These are phyloP conservation scores for Amanita muscaria DNA, from an alignment of 768 basidiomycete species.

Conservation along the genomic window DNA sequence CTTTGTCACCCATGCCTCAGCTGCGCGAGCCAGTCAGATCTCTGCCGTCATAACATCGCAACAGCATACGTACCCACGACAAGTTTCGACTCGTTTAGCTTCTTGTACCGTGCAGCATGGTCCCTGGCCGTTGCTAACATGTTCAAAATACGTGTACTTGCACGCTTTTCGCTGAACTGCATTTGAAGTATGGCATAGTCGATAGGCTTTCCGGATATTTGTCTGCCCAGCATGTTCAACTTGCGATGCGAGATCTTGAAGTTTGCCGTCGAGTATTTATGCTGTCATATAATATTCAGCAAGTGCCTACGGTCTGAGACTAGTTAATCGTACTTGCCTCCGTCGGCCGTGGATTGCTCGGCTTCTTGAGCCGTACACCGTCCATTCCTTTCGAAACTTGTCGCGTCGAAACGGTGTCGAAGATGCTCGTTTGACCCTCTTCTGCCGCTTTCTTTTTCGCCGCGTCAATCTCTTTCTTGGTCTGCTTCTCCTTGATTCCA, in stretches of 20 bases:
- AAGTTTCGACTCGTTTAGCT: constrained; percentile 59
- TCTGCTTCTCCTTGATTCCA: constrained; percentile 33
- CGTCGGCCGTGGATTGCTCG: constrained; percentile 19
- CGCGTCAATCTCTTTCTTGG: constrained; percentile 36
- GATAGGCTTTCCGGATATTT: constrained; percentile 86
- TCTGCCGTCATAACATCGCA: neutral
- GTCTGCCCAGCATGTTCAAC: constrained; percentile 78
- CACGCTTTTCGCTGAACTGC: constrained; percentile 92
- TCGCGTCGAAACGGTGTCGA: constrained; percentile 29
- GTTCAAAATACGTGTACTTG: constrained; percentile 76
- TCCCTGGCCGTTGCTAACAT: constrained; percentile 84
- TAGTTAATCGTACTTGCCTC: constrained; percentile 18
- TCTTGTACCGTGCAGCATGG: constrained; percentile 74
- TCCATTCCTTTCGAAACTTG: constrained; percentile 12
- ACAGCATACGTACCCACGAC: constrained; percentile 60
- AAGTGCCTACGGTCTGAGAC: neutral
- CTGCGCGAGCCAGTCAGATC: constrained; percentile 29
- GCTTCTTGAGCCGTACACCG: constrained; percentile 10
- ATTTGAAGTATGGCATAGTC: constrained; percentile 96
- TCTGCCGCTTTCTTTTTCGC: constrained; percentile 36
- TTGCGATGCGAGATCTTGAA: constrained; percentile 95
- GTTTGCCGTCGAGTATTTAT: constrained; percentile 86
- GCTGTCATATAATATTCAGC: constrained; percentile 35
- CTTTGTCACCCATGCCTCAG: constrained; percentile 93
- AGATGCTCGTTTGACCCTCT: constrained; percentile 40